These are phyloP conservation scores for Colletotrichum sojae DNA, from an alignment of 2,329 filamentous ascomycete species.

Conservation along the genomic window DNA sequence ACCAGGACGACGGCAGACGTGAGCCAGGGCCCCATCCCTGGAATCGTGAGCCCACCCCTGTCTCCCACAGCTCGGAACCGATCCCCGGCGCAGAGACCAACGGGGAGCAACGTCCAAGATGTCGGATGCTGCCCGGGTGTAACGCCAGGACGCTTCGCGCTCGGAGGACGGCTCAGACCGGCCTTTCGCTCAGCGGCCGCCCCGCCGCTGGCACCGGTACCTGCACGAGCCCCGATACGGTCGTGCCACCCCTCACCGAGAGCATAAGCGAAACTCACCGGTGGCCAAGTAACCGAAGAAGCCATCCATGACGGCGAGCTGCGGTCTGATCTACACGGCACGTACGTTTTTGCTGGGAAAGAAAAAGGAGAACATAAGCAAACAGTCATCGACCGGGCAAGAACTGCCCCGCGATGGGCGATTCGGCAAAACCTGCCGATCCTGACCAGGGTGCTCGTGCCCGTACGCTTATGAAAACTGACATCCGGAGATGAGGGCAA, in stretches of 20 bases:
- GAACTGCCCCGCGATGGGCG: not conserved
- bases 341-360: not conserved
- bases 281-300: not conserved
- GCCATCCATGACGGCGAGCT: not conserved
- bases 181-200: conserved; percentile 42
- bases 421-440: conserved; percentile 1
- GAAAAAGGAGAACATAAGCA: not conserved
- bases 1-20: too few relatives aligned
- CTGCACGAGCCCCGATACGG: conserved; percentile 9
- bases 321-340: not conserved
- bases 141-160: conserved; percentile 51
- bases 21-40: too few relatives aligned
- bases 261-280: conserved; percentile 2
- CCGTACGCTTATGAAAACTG: conserved; percentile 22
- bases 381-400: not conserved
- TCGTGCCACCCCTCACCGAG: conserved; percentile 16
- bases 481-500: not conserved
- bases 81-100: conserved; percentile 45
- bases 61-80: too few relatives aligned
- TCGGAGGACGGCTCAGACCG: conserved; percentile 50
- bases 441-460: not conserved
- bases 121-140: conserved; percentile 48
- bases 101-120: conserved; percentile 51
- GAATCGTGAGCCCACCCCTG: too few relatives aligned
- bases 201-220: not conserved